phyloP scores from a whole-genome alignment of 2,329 filamentous ascomycete species.

The Colletotrichum magnum region DNA sequence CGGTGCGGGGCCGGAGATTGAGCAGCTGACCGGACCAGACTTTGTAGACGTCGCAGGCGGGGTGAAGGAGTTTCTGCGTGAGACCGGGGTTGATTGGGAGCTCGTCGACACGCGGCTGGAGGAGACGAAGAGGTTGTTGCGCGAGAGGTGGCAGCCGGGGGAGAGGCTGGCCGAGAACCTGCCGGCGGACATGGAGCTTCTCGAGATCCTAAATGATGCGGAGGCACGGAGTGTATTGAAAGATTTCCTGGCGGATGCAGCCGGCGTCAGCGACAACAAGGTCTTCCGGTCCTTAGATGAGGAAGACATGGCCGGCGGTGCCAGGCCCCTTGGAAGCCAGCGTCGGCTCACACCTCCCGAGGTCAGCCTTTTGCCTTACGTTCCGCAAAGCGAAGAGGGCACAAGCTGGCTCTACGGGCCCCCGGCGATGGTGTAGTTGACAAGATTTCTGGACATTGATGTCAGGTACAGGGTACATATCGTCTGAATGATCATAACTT shows the following conservation, averaged over 20 bases:
- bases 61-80: not conserved
- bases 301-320: not conserved
- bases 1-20: not conserved
- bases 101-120: conserved; percentile 2
- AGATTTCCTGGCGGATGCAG: conserved; percentile 12
- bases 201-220: conserved; percentile 1
- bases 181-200: not conserved
- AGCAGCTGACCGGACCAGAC: not conserved
- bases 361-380: no score
- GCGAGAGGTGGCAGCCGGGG: conserved; percentile 5
- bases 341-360: no score
- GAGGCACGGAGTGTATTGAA: conserved; percentile 5
- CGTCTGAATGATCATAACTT: no score
- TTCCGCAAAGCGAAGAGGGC: no score
- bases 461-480: no score
- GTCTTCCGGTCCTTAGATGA: not conserved
- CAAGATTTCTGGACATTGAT: no score
- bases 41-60: not conserved
- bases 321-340: not conserved
- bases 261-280: not conserved
- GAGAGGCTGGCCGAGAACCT: not conserved
- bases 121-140: not conserved
- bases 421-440: no score
- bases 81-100: not conserved
- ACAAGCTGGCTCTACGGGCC: no score